phyloP scores from a whole-genome alignment of 2,329 filamentous ascomycete genomes.

The Trichoderma koningii region DNA sequence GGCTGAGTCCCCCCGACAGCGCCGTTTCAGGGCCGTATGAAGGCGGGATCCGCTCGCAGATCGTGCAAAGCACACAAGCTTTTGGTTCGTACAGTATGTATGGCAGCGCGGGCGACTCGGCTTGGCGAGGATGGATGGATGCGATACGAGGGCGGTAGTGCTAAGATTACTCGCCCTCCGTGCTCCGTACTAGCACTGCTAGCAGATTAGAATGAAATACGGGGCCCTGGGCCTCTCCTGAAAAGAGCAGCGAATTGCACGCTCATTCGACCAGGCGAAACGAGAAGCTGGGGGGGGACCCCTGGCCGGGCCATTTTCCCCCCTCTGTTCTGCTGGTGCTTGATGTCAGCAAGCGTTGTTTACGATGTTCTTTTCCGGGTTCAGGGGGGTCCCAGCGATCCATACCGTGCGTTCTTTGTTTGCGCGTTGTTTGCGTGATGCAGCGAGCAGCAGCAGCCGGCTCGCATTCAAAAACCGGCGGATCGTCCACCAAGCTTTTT shows the following conservation, averaged over 20 bases:
- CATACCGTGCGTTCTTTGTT: slow-evolving; percentile 12
- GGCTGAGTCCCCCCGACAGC: slow-evolving; percentile 21
- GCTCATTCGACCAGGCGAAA: slow-evolving; percentile 24
- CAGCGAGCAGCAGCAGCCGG: slow-evolving; percentile 1
- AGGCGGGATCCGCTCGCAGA: slow-evolving; percentile 20
- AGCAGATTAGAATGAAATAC: slow-evolving; percentile 24
- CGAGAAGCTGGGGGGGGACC: slow-evolving; percentile 14
- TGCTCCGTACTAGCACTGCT: slow-evolving; percentile 11
- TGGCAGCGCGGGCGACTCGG: slow-evolving; percentile 3
- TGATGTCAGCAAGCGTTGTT: slow-evolving; percentile 12
- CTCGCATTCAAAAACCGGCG: slow-evolving; percentile 2
- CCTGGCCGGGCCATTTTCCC: slow-evolving; percentile 9
- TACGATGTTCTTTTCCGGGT: not conserved
- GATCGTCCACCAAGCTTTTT: slow-evolving; percentile 7
- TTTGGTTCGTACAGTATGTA: not conserved
- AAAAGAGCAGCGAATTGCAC: slow-evolving; percentile 21
- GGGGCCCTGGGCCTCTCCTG: slow-evolving; percentile 22
- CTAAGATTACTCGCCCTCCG: slow-evolving; percentile 4
- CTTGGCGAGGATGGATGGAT: not conserved
- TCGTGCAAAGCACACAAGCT: slow-evolving; percentile 10
- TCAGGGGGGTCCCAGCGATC: not conserved
- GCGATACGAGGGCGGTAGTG: slow-evolving; percentile 16
- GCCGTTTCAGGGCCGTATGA: slow-evolving; percentile 25
- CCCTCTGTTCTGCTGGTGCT: not conserved
- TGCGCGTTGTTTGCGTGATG: too few species aligned